These are phyloP conservation scores for Gracilaria vermiculophylla DNA, from an alignment of 23 red algal species.

Conservation along the genomic window DNA sequence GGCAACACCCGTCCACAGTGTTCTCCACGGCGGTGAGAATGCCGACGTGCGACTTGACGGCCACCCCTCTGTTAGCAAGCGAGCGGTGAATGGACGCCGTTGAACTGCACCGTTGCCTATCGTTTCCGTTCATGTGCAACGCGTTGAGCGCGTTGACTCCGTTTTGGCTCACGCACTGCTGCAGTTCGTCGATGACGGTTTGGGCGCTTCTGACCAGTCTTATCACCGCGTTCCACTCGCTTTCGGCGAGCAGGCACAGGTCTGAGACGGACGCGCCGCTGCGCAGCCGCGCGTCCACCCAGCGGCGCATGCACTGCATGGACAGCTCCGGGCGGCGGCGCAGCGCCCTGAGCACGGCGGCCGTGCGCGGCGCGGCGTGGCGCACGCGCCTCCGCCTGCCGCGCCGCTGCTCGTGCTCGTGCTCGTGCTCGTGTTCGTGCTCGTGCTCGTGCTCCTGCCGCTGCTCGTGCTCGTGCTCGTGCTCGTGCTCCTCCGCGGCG, in stretches of 20 bases:
- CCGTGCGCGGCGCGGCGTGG: background rate
- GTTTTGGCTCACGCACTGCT: background rate
- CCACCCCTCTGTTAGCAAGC: slow-evolving; percentile 22
- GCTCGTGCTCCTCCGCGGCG: background rate
- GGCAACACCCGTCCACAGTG: slow-evolving; percentile 5
- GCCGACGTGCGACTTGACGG: background rate
- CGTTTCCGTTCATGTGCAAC: slow-evolving; percentile 10
- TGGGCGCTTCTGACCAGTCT: slow-evolving; percentile 32
- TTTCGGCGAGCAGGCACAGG: slow-evolving; percentile 26
- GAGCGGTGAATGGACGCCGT: background rate
- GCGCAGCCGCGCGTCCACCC: background rate
- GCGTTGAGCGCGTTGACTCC: background rate
- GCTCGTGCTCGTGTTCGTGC: too few relatives aligned
- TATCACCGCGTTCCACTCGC: slow-evolving; percentile 52
- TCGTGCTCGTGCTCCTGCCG: too few relatives aligned
- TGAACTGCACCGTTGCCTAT: background rate
- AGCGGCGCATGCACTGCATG: slow-evolving; percentile 7
- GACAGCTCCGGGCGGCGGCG: slow-evolving; percentile 6
- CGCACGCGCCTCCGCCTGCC: background rate
- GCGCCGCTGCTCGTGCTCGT: background rate
- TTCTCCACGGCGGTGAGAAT: slow-evolving; percentile 13
- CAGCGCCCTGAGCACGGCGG: background rate
- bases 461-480: too few relatives aligned
- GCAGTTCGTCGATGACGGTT: slow-evolving; percentile 39
- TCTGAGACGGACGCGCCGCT: background rate